Evolutionary conservation across 148 eudicot species (phyloP).

Genomic region (Chenopodium suecicum): DNA sequence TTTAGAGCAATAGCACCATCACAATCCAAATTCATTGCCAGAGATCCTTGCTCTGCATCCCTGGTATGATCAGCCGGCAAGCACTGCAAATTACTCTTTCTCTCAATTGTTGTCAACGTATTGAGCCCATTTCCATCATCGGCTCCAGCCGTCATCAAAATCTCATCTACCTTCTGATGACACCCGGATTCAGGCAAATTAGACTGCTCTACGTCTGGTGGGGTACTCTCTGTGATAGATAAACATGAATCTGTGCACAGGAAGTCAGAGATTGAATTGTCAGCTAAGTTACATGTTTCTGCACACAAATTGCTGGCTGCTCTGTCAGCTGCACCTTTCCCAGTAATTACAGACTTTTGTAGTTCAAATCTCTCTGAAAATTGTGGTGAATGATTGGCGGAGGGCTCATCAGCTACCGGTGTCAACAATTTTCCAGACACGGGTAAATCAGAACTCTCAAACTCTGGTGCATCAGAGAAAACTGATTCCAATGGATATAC

Average conservation of each 20-base stretch:
- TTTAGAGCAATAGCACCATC: slow-evolving; percentile 22
- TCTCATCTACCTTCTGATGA: slow-evolving; percentile 25
- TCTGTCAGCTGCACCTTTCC: slow-evolving; percentile 8
- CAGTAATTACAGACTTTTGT: slow-evolving; percentile 17
- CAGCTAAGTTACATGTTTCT: slow-evolving; percentile 23
- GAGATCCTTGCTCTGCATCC: slow-evolving; percentile 20
- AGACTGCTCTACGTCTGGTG: slow-evolving; percentile 11
- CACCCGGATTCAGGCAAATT: slow-evolving; percentile 14
- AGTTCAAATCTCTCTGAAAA: slow-evolving; percentile 18
- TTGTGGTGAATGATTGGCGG: slow-evolving; percentile 4
- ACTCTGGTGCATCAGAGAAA: slow-evolving; percentile 18
- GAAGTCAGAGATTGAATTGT: slow-evolving; percentile 22
- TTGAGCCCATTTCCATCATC: slow-evolving; percentile 14
- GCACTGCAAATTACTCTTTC: slow-evolving; percentile 13
- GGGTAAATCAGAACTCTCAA: slow-evolving; percentile 32
- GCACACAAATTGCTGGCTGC: slow-evolving; percentile 22
- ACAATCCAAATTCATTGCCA: slow-evolving; percentile 27
- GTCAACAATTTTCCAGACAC: slow-evolving; percentile 19
- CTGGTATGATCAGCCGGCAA: slow-evolving; percentile 16
- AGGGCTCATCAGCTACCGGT: slow-evolving; percentile 22
- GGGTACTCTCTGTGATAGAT: slow-evolving; percentile 16
- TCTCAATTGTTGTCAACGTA: slow-evolving; percentile 23
- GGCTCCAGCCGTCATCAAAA: slow-evolving; percentile 18
- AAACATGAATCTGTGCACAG: slow-evolving; percentile 6
- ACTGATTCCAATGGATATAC: slow-evolving; percentile 26